These are phyloP conservation scores for Cytospora piceicola DNA, from an alignment of 2,329 filamentous ascomycete species.

Conservation along the genomic window DNA sequence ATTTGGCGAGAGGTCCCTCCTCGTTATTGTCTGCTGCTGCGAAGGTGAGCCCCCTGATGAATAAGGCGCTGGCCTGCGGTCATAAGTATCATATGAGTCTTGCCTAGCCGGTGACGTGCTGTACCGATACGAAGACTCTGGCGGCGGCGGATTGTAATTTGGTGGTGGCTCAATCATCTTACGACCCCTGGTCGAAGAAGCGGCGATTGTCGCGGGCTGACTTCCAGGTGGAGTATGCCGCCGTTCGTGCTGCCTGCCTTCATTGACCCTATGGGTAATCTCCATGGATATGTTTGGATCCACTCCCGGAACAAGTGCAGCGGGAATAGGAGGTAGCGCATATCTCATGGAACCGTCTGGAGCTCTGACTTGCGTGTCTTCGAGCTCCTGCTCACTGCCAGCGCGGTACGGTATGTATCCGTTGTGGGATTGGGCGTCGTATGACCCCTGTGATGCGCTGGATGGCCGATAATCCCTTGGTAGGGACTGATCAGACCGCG, in stretches of 20 bases:
- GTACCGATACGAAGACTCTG: constrained; percentile 38
- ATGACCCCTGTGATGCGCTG: constrained; percentile 16
- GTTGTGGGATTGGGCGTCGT: constrained; percentile 38
- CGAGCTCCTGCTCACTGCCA: constrained; percentile 39
- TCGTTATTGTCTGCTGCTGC: constrained; percentile 45
- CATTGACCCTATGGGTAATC: constrained; percentile 60
- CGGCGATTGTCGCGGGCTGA: constrained; percentile 37
- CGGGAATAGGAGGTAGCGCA: constrained; percentile 47
- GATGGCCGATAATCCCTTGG: constrained; percentile 25
- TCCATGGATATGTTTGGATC: constrained; percentile 61
- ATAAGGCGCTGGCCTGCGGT: constrained; percentile 49
- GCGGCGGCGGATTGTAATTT: constrained; percentile 31
- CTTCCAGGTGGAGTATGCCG: constrained; percentile 44
- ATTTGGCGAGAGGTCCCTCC: constrained; percentile 39
- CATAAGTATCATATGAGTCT: constrained; percentile 39
- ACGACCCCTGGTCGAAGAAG: constrained; percentile 49
- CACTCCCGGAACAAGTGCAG: constrained; percentile 64
- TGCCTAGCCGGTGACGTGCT: constrained; percentile 39
- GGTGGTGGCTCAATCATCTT: constrained; percentile 40
- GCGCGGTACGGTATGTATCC: constrained; percentile 40
- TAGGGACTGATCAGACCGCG: constrained; percentile 29
- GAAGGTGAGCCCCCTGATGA: constrained; percentile 38
- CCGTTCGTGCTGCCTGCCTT: constrained; percentile 54
- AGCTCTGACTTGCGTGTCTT: constrained; percentile 36
- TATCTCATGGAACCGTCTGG: constrained; percentile 24